Percentiles rank a stretch among this genome's conserved stretches.
These are phyloP conservation scores for Neltuma alba DNA, from an alignment of 306 rosid genomes.

Conservation along the genomic window DNA sequence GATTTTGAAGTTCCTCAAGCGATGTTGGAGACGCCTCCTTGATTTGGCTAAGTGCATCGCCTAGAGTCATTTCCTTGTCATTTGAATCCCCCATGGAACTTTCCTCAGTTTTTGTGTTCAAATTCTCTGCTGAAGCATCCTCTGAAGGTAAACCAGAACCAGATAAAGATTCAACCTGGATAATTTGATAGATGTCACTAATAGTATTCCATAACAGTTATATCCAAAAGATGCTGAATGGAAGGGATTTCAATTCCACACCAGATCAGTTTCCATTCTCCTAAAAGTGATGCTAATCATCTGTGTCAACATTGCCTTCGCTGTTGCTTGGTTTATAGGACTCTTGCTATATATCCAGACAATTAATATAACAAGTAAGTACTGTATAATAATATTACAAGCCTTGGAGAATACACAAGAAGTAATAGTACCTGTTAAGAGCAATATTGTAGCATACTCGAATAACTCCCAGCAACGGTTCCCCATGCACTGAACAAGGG, in stretches of 20 bases:
- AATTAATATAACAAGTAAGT: constrained; percentile 41
- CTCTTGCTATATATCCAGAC: constrained; percentile 80
- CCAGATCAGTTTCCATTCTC: constrained; percentile 97
- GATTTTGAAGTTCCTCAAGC: constrained; percentile 95
- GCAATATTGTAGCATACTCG: constrained; percentile 99
- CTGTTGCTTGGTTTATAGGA: constrained; percentile 97
- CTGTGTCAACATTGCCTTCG: constrained; percentile 99
- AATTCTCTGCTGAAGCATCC: constrained; percentile 54
- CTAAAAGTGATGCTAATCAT: constrained; percentile 89
- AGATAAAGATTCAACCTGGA: constrained; percentile 63
- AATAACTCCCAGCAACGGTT: constrained; percentile 90
- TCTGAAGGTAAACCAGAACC: constrained; percentile 61
- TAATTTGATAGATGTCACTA: constrained; percentile 38
- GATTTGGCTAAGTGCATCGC: constrained; percentile 84
- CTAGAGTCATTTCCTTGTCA: constrained; percentile 76
- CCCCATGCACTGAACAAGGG: constrained; percentile 85
- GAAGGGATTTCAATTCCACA: constrained; percentile 39
- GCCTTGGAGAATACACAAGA: constrained; percentile 31
- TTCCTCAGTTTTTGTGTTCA: constrained; percentile 60
- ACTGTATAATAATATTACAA: constrained; percentile 35
- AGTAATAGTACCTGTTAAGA: constrained; percentile 78
- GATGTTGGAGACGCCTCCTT: constrained; percentile 77
- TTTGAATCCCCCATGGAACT: constrained; percentile 52
- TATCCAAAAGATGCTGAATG: constrained; percentile 27
- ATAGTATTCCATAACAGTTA: constrained; percentile 20